Evolutionary conservation across 495 filamentous ascomycete species (phyloP).

Genomic region (Annulohypoxylon stygium): DNA sequence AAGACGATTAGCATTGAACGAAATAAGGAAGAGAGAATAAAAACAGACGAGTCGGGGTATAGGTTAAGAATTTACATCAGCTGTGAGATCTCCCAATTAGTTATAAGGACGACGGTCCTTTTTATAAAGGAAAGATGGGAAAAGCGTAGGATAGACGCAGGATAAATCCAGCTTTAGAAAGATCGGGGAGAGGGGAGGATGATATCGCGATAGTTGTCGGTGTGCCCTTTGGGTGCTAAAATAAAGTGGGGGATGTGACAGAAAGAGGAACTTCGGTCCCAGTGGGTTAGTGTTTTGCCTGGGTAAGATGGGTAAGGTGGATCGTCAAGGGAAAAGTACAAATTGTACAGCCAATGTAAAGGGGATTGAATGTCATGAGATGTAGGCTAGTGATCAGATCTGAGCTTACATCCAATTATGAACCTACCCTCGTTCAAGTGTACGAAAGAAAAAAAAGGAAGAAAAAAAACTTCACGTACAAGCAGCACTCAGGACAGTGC

Average conservation of each 20-base stretch:
- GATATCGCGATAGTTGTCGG: constrained; percentile 50
- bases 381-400: constrained; percentile 29
- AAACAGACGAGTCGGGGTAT: constrained; percentile 3
- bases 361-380: constrained; percentile 28
- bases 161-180: constrained; percentile 27
- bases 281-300: constrained; percentile 19
- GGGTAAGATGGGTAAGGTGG: constrained; percentile 22
- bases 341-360: constrained; percentile 16
- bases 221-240: constrained; percentile 43
- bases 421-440: constrained; percentile 10
- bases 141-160: not conserved
- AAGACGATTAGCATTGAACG: constrained; percentile 13
- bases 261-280: constrained; percentile 38
- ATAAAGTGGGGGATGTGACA: constrained; percentile 37
- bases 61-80: constrained; percentile 23
- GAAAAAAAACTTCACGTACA: constrained; percentile 10
- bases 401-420: constrained; percentile 22
- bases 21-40: constrained; percentile 4
- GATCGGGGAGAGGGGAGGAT: constrained; percentile 23
- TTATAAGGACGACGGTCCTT: constrained; percentile 20
- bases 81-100: constrained; percentile 4
- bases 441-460: constrained; percentile 20
- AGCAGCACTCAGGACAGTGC: constrained; percentile 7
- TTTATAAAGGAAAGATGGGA: constrained; percentile 26
- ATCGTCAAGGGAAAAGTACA: constrained; percentile 25